Evolutionary conservation across 2,329 filamentous ascomycete species (phyloP).

Genomic region (Xylariaceae sp.): DNA sequence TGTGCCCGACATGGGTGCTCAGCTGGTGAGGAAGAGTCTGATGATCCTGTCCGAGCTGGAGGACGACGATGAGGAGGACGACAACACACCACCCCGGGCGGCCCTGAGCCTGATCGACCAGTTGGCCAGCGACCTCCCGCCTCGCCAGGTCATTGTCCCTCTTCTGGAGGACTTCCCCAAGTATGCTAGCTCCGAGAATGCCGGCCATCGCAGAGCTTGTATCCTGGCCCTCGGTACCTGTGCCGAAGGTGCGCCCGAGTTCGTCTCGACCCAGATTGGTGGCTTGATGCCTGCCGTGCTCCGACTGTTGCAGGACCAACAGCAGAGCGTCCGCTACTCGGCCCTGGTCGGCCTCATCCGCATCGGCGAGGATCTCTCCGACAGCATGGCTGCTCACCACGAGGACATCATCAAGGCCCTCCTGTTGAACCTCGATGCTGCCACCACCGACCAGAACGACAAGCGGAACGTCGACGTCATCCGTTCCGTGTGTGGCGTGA

Average conservation of each 20-base stretch:
- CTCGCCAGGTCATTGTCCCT: slow-evolving; percentile 89
- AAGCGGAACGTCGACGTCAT: slow-evolving; percentile 81
- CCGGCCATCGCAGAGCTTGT: slow-evolving; percentile 80
- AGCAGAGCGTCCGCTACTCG: slow-evolving; percentile 77
- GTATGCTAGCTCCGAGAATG: slow-evolving; percentile 69
- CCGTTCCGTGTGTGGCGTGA: slow-evolving; percentile 80
- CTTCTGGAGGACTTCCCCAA: slow-evolving; percentile 79
- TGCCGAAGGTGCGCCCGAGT: slow-evolving; percentile 94
- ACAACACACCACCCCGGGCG: slow-evolving; percentile 77
- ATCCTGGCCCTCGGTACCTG: slow-evolving; percentile 90
- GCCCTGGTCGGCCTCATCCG: slow-evolving; percentile 83
- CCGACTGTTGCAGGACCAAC: slow-evolving; percentile 76
- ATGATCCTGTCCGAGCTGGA: slow-evolving; percentile 87
- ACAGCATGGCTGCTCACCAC: slow-evolving; percentile 83
- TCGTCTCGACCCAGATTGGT: slow-evolving; percentile 87
- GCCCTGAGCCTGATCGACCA: slow-evolving; percentile 86
- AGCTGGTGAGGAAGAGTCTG: slow-evolving; percentile 81
- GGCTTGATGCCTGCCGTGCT: slow-evolving; percentile 81
- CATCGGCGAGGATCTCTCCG: slow-evolving; percentile 86
- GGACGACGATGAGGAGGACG: slow-evolving; percentile 72
- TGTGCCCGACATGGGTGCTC: slow-evolving; percentile 75
- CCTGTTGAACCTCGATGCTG: slow-evolving; percentile 82
- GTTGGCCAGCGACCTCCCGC: slow-evolving; percentile 80
- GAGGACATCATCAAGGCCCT: slow-evolving; percentile 76
- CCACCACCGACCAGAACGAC: slow-evolving; percentile 60